Conservation (phyloP, 768 basidiomycete genomes). For the Antrodiella citrinella region DNA sequence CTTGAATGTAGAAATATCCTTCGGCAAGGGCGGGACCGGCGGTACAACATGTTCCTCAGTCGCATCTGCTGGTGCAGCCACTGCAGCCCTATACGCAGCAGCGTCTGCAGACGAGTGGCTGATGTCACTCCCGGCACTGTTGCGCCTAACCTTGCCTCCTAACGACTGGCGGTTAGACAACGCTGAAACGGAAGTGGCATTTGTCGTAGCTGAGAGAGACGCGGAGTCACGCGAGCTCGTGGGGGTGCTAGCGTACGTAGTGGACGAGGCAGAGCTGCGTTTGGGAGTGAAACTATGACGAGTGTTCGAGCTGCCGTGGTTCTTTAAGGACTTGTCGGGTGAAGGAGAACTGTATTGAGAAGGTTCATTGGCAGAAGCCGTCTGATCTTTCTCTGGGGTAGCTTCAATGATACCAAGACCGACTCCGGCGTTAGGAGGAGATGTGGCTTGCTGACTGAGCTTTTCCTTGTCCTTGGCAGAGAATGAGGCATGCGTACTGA, state of each 20-base stretch:
- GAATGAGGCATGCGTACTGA: conserved; percentile 31
- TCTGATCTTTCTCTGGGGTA: conserved; percentile 34
- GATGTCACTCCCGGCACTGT: conserved; percentile 82
- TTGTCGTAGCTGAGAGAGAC: conserved; percentile 71
- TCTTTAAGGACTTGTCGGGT: conserved; percentile 64
- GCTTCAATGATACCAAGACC: conserved; percentile 27
- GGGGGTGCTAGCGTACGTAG: conserved; percentile 74
- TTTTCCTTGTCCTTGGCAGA: conserved; percentile 38
- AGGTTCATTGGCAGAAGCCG: conserved; percentile 48
- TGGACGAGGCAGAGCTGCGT: conserved; percentile 84
- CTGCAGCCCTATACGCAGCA: conserved; percentile 39
- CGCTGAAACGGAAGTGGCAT: conserved; percentile 67
- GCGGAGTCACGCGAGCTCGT: conserved; percentile 83
- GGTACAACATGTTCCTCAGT: conserved; percentile 68
- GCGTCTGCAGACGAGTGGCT: conserved; percentile 64
- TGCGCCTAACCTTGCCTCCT: conserved; percentile 48
- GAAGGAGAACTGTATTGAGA: conserved; percentile 28
- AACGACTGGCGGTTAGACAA: conserved; percentile 67
- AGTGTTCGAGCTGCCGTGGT: conserved; percentile 43
- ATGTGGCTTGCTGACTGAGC: conserved; percentile 13
- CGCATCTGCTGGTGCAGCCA: conserved; percentile 51
- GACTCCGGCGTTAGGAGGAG: conserved; percentile 29
- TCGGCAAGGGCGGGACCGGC: conserved; percentile 88
- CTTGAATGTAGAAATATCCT: conserved; percentile 74
- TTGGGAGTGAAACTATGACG: conserved; percentile 78